phyloP scores from a whole-genome alignment of 352 stramenopile genomes.

The Halophytophthora polymorphica region DNA sequence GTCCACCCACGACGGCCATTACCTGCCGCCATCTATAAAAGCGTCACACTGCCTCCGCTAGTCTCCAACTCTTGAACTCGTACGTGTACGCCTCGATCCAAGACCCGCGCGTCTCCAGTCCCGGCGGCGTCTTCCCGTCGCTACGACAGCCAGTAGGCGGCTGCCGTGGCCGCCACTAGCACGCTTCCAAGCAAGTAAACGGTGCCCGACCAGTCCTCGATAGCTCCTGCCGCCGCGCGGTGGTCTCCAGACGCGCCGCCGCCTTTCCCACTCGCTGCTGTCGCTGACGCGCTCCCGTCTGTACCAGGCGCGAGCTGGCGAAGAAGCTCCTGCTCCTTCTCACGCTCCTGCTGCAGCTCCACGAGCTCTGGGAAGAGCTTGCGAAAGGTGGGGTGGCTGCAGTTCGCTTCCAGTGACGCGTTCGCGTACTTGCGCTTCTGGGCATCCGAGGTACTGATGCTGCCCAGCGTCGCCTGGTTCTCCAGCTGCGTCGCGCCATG shows the following conservation, averaged over 20 bases:
- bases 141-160: conserved; percentile 55
- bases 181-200: conserved; percentile 38
- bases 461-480: conserved; percentile 84
- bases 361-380: conserved; percentile 90
- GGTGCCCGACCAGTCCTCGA: conserved; percentile 39
- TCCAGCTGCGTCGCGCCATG: conserved; percentile 38
- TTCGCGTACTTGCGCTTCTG: conserved; percentile 83
- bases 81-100: background rate
- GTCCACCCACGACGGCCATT: too few species aligned
- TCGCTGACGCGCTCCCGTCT: conserved; percentile 7
- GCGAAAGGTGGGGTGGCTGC: conserved; percentile 71
- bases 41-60: too few species aligned
- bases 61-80: conserved; percentile 6
- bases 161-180: conserved; percentile 35
- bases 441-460: conserved; percentile 81
- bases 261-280: conserved; percentile 14
- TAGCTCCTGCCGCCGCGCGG: conserved; percentile 5
- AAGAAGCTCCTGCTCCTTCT: conserved; percentile 42
- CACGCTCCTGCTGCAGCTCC: conserved; percentile 57
- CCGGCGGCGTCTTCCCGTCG: background rate
- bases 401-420: conserved; percentile 82
- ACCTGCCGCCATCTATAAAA: too few species aligned
- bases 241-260: conserved; percentile 11
- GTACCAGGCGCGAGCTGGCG: conserved; percentile 21
- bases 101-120: background rate